Percentiles rank a stretch among this genome's conserved stretches.
phyloP scores from a whole-genome alignment of 345 rosid genomes.

The Eutrema heterophyllum region DNA sequence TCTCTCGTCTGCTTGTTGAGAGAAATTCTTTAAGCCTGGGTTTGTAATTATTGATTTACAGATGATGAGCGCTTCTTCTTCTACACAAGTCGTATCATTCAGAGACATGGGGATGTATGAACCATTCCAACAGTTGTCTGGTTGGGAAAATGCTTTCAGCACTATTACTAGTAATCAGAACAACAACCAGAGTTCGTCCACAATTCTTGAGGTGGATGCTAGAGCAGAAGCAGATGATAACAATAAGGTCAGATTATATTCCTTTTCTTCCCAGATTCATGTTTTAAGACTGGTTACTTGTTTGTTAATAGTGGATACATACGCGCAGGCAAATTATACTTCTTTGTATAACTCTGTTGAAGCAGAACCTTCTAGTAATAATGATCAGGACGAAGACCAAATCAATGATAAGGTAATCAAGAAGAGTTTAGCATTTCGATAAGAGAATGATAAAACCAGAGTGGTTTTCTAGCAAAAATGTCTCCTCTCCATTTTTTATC shows the following conservation, averaged over 20 bases:
- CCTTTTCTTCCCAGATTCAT: not conserved
- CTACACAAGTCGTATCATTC: conserved; percentile 54
- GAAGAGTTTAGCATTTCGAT: not conserved
- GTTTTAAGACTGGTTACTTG: not conserved
- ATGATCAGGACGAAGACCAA: conserved; percentile 59
- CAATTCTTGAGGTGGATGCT: conserved; percentile 46
- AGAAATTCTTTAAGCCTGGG: not conserved
- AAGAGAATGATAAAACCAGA: not conserved
- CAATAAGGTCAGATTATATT: conserved; percentile 9
- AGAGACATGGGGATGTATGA: conserved; percentile 68
- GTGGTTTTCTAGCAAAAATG: not conserved
- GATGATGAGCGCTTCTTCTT: conserved; percentile 60
- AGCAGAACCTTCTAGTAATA: conserved; percentile 49
- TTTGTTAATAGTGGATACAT: not conserved
- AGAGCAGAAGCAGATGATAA: conserved; percentile 31
- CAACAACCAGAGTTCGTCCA: conserved; percentile 45
- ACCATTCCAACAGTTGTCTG: conserved; percentile 59
- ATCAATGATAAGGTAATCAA: conserved; percentile 52
- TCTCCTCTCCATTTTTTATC: not conserved
- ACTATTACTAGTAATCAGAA: conserved; percentile 14
- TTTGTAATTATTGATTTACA: not conserved
- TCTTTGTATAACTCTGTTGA: conserved; percentile 29
- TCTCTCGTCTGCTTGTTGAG: not conserved
- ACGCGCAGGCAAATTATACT: conserved; percentile 22
- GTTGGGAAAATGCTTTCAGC: conserved; percentile 60